Evolutionary conservation across 371 early-diverging fungal genomes (phyloP).

Genomic region (Rhizomucor miehei): DNA sequence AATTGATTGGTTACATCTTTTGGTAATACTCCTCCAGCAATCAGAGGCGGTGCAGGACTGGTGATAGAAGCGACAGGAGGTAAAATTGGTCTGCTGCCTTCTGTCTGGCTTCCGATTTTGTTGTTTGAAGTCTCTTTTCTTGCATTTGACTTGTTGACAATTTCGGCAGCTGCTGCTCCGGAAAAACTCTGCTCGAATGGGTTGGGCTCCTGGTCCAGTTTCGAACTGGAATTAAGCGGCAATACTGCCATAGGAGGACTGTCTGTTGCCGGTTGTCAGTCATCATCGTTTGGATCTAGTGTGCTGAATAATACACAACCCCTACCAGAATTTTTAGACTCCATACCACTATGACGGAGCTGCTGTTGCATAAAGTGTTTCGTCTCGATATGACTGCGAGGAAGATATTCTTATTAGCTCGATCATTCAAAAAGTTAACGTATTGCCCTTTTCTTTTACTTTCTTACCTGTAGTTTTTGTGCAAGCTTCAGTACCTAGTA

Average conservation of each 20-base stretch:
- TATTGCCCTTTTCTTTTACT: too few species aligned
- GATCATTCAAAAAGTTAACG: too few species aligned
- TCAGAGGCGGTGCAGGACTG: conserved; percentile 38
- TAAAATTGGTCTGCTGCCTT: conserved; percentile 18
- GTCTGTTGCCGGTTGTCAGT: conserved; percentile 1
- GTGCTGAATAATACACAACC: too few species aligned
- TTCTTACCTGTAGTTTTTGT: too few species aligned
- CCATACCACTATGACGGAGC: too few species aligned
- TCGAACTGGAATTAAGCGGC: conserved; percentile 44
- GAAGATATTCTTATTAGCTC: too few species aligned
- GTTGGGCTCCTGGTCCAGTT: conserved; percentile 81
- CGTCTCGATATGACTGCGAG: too few species aligned
- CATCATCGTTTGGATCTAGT: too few species aligned
- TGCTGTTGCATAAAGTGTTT: too few species aligned
- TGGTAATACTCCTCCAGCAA: conserved; percentile 37
- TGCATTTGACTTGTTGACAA: conserved; percentile 1
- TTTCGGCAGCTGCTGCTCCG: conserved; percentile 15
- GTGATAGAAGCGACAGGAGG: conserved; percentile 45
- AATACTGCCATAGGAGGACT: conserved; percentile 38
- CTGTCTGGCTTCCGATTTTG: not conserved
- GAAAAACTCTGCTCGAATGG: conserved; percentile 86
- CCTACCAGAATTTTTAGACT: too few species aligned
- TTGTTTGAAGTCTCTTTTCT: conserved; percentile 6
- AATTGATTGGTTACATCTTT: conserved; percentile 48
- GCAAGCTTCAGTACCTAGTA: too few species aligned